These are phyloP conservation scores for Myriosclerotinia curreyana DNA, from an alignment of 2,329 filamentous ascomycete genomes.

Conservation along the genomic window DNA sequence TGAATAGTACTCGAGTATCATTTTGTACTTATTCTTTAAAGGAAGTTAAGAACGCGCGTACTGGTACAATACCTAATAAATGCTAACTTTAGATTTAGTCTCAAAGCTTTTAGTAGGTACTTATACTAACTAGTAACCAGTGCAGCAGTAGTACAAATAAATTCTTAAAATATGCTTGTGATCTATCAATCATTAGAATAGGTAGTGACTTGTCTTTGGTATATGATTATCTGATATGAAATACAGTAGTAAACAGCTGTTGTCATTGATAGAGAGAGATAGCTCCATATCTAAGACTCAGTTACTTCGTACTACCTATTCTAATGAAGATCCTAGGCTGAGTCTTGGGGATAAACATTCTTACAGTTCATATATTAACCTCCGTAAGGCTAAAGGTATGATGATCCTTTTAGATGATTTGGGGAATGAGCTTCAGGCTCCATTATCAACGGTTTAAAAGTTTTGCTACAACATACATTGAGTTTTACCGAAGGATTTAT, in stretches of 20 bases:
- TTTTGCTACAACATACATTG: neutral
- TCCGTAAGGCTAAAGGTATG: neutral
- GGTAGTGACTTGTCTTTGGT: neutral
- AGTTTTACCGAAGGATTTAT: neutral
- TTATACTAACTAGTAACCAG: neutral
- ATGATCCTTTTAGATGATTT: slow-evolving; percentile 5
- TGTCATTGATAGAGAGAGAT: neutral
- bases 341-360: neutral
- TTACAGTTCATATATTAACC: neutral
- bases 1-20: neutral
- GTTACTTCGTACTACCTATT: neutral
- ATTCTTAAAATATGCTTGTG: neutral
- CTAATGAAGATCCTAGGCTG: neutral
- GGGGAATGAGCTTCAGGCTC: no score
- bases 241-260: neutral
- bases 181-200: neutral
- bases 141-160: neutral
- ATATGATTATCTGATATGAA: neutral
- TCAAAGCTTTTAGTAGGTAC: neutral
- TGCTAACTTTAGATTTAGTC: neutral
- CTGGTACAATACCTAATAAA: neutral
- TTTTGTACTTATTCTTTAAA: neutral
- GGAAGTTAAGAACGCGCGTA: neutral
- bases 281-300: neutral
- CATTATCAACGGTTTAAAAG: neutral